phyloP scores from a whole-genome alignment of 148 eudicot genomes.

The Rhododendron kiyosumense region DNA sequence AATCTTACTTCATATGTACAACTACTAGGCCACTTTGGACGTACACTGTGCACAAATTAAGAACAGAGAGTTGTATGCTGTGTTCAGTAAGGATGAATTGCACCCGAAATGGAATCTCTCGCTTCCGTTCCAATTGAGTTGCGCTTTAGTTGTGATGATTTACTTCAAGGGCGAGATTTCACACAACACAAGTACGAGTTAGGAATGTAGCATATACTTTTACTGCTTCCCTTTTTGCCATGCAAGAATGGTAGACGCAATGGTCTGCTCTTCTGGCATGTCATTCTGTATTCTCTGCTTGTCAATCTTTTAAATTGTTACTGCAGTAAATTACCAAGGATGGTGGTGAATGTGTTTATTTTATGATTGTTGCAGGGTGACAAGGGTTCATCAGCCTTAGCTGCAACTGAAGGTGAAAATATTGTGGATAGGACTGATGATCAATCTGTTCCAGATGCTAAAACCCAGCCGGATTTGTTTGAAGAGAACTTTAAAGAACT shows the following conservation, averaged over 20 bases:
- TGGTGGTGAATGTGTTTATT: not conserved
- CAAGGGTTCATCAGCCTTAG: constrained; percentile 20
- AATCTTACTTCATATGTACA: not conserved
- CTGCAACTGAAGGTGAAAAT: constrained; percentile 23
- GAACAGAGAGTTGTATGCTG: not conserved
- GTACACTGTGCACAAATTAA: not conserved
- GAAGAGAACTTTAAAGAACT: constrained; percentile 85
- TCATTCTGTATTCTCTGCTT: not conserved
- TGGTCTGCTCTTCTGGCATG: not conserved
- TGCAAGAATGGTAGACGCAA: not conserved
- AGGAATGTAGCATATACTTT: not conserved
- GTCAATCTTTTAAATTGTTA: not conserved
- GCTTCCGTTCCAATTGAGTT: not conserved
- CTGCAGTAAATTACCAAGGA: not conserved
- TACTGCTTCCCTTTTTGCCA: not conserved
- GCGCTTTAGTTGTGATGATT: not conserved
- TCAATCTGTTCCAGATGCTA: constrained; percentile 27
- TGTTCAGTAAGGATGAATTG: not conserved
- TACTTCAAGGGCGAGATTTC: not conserved
- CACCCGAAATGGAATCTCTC: not conserved
- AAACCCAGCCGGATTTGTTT: constrained; percentile 36
- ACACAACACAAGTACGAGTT: not conserved
- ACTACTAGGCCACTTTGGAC: not conserved
- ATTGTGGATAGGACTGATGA: constrained; percentile 28
- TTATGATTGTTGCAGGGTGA: constrained; percentile 40